phyloP scores from a whole-genome alignment of 2,329 filamentous ascomycete genomes.

The Colletotrichum tropicicola region DNA sequence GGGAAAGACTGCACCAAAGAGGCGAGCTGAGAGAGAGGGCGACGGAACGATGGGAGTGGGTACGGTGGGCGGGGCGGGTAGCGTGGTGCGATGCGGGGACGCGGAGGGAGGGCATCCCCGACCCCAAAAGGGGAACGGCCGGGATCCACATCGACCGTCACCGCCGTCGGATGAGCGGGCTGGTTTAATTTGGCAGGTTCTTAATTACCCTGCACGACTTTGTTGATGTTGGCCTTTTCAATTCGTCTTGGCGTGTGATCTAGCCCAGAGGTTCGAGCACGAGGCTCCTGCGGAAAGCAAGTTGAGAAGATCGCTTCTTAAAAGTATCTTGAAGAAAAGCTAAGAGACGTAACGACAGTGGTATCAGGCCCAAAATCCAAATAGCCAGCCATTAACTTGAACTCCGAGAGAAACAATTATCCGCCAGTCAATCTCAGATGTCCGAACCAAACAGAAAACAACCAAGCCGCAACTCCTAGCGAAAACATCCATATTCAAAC shows the following conservation, averaged over 20 bases:
- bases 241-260: no score
- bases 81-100: conserved; percentile 19
- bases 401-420: no score
- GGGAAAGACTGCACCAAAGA: no score
- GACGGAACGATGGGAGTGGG: neutral
- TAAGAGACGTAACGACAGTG: neutral
- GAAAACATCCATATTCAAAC: no score
- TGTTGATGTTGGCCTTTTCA: no score
- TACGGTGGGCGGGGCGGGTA: neutral
- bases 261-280: no score
- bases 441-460: neutral
- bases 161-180: conserved; percentile 26
- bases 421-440: no score
- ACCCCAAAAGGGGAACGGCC: conserved; percentile 25
- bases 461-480: no score
- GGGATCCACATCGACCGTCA: neutral
- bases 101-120: conserved; percentile 30
- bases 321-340: neutral
- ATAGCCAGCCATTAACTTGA: neutral
- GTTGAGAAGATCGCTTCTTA: neutral
- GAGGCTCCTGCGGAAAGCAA: no score
- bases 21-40: no score
- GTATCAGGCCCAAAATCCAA: neutral
- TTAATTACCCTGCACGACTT: no score
- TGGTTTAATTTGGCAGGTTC: no score